These are phyloP conservation scores for Cadophora malorum DNA, from an alignment of 2,329 filamentous ascomycete genomes.

Conservation along the genomic window DNA sequence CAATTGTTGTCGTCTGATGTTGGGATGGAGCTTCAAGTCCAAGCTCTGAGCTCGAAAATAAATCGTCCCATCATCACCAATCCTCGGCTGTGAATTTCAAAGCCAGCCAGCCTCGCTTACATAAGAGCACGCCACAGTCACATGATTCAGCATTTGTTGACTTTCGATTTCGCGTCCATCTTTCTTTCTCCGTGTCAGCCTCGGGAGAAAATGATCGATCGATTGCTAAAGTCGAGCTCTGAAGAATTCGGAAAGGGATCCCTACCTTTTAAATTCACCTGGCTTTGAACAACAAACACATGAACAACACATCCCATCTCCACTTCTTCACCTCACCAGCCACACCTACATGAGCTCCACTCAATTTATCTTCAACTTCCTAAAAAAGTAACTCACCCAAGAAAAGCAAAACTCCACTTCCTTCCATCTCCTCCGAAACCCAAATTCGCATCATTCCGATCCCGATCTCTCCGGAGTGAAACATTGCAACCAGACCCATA, in stretches of 20 bases:
- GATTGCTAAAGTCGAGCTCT: background rate
- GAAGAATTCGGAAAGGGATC: background rate
- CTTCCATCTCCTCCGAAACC: background rate
- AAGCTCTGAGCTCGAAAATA: constrained; percentile 1
- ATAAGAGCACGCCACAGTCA: constrained; percentile 11
- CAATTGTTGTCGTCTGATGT: background rate
- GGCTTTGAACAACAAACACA: background rate
- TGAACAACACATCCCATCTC: constrained; percentile 5
- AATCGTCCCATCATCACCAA: constrained; percentile 14
- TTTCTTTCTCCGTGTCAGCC: background rate
- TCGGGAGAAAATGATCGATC: background rate
- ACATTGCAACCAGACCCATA: background rate
- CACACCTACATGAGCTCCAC: background rate
- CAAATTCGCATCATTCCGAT: background rate
- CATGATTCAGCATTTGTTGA: background rate
- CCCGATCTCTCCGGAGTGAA: background rate
- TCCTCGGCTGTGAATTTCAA: constrained; percentile 17
- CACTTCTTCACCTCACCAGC: background rate
- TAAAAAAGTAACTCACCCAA: background rate
- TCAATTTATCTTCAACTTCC: background rate
- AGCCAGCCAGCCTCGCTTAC: constrained; percentile 12
- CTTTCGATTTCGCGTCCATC: background rate
- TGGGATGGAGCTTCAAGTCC: background rate
- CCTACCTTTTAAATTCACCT: background rate
- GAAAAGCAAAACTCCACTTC: background rate